Evolutionary conservation across 2,329 filamentous ascomycete species (phyloP), one percentile per base, ranked within the genome.

Genomic region (Cladosporium velox): DNA sequence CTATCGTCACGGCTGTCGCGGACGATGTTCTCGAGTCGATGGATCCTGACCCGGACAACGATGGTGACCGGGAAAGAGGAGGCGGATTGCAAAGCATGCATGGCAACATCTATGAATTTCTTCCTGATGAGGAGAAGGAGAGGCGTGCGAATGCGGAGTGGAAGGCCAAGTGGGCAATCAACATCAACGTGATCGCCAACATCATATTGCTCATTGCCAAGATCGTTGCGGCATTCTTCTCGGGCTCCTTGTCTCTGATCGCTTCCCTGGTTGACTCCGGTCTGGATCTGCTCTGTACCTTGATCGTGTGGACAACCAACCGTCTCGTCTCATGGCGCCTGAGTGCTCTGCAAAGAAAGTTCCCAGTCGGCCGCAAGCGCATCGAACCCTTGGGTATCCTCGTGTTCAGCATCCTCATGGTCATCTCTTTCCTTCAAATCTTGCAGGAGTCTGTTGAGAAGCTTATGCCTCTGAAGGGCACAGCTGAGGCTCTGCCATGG

Each of bases 361-460:
- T 88, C 71, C 87, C 87, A 0, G 85, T 88, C 26, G 84, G 84
- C 4, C 79, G 84, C 30, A 79, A 81, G 57, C 81, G 86, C 10
- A 80, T 89, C 8, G 86, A 88, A 69, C 87, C 87, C 0, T 78
- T 88, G 8, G 86, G 87, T 1, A 87, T 89, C 55, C 79, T 89
- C 11, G 86, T 88, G 58, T 88, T 88, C 75, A 85, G 83, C 30
- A 84, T 88, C 68, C 84, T 87, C 68, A 89, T 89, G 86, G 81
- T 88, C 58, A 84, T 87, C 3, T 87, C 85, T 2, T 88, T 89
- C 69, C 74, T 85, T 8, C 86, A 88, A 70, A 86, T 89, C 54
- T 76, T 87, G 8, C 79, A 88, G 71, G 85, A 88, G 72, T 87
- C 85, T n/a, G 81, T 88, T 1, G 74, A 81, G 68, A 87, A 87